These are phyloP conservation scores for Dinochytrium kinnereticum DNA, from an alignment of 371 early-diverging fungal genomes.

Conservation along the genomic window DNA sequence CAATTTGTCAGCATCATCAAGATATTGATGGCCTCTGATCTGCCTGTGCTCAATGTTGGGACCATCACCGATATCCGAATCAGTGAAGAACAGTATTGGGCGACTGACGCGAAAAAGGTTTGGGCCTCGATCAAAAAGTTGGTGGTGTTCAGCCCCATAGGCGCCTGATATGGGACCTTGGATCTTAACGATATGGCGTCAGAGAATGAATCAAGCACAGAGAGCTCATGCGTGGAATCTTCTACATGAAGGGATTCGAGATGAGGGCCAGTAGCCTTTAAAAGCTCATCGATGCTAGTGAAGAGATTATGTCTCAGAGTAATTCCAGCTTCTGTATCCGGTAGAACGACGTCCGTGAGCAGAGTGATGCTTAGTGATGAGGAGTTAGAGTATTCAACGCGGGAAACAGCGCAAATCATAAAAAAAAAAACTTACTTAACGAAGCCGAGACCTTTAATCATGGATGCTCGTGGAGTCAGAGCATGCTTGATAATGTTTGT, in stretches of 20 bases:
- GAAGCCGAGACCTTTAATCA: conserved; percentile 19
- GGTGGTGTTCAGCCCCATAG: too few species aligned
- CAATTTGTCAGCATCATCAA: conserved; percentile 24
- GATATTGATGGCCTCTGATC: conserved; percentile 17
- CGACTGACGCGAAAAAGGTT: conserved; percentile 11
- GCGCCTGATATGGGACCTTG: neutral
- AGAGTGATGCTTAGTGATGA: conserved; percentile 22
- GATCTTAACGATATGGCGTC: conserved; percentile 1
- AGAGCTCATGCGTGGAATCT: conserved; percentile 2
- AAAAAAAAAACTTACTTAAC: conserved; percentile 6
- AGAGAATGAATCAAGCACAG: neutral
- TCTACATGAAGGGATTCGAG: conserved; percentile 21
- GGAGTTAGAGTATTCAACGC: too few species aligned
- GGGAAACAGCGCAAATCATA: neutral
- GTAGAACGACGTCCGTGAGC: neutral
- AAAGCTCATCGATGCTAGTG: conserved; percentile 10
- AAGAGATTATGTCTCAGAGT: conserved; percentile 3
- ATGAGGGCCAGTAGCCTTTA: conserved; percentile 18
- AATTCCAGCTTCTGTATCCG: neutral
- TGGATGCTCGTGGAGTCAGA: conserved; percentile 13
- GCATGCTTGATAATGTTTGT: conserved; percentile 4
- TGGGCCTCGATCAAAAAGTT: conserved; percentile 15
- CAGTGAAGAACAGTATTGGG: conserved; percentile 18
- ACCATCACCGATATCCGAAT: conserved; percentile 19
- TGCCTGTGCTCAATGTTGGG: neutral